Evolutionary conservation across 2,329 filamentous ascomycete species (phyloP), one percentile per base, ranked within the genome.

Genomic region (Beauveria scarabaeidicola): DNA sequence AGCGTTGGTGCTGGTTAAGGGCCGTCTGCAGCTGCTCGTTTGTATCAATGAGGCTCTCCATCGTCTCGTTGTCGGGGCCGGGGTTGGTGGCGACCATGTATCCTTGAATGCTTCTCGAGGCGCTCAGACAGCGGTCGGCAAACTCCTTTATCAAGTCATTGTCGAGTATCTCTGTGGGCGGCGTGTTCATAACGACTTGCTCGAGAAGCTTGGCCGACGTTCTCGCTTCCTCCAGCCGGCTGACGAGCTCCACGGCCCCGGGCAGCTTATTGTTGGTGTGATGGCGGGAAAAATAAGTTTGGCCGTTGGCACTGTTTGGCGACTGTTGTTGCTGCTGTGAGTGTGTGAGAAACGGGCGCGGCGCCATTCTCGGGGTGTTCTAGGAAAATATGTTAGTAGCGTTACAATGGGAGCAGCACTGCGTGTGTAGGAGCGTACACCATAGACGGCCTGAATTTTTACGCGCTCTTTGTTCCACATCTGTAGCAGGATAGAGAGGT

Each of bases 101-200:
- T 36, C 80, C 80, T 68, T 97, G 91, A 66, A 97, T 85, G 69
- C 88, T 90, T 58, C 87, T 82, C 56, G 89, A 87, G 5, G 93
- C 93, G 59, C 85, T 83, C 63, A 87, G 85, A 69, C 93, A 97
- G 25, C 94, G 87, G 66, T 94, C 88, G 52, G 87, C 85, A 70
- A 99, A 97, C 75, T 99, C 94, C 69, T 87, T 89, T 70, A 97
- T 86, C 56, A 99, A 80, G n/a, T 97, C 93, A 68, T 95, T 93
- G 58, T 79, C 74, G 21, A 91, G 79, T 25, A 97, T 77, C 69
- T 96, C 91, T 15, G 81, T 75, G 0, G 88, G 80, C 0, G 91
- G 85, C 0, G 92, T 96, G 60, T 89, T 92, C 73, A 93, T 89
- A 19, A 96, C 86, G 7, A 97, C 87, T 73, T 99, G 93, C 56